These are phyloP conservation scores for Sindora glabra DNA, from an alignment of 306 rosid species.

Conservation along the genomic window DNA sequence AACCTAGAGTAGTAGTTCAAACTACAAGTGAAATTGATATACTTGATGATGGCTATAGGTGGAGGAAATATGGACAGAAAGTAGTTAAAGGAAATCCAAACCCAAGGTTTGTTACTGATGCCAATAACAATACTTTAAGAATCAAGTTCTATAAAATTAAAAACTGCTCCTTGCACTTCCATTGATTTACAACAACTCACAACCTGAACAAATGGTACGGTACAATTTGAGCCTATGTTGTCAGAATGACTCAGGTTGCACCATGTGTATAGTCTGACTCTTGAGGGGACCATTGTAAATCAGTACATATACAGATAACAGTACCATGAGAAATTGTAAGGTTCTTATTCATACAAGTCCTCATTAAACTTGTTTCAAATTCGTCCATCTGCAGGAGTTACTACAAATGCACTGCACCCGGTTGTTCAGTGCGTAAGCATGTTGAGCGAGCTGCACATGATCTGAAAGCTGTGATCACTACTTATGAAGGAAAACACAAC, in stretches of 20 bases:
- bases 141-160: too few species aligned
- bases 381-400: slow-evolving; percentile 58
- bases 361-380: background rate
- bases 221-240: too few species aligned
- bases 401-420: slow-evolving; percentile 77
- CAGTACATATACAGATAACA: too few species aligned
- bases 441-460: slow-evolving; percentile 89
- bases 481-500: slow-evolving; percentile 92
- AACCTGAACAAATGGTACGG: too few species aligned
- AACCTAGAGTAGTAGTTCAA: slow-evolving; percentile 96
- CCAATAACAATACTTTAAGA: background rate
- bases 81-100: slow-evolving; percentile 97
- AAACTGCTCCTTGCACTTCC: too few species aligned
- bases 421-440: slow-evolving; percentile 88
- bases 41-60: slow-evolving; percentile 88
- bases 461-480: slow-evolving; percentile 79
- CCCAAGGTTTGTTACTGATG: slow-evolving; percentile 53
- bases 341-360: background rate
- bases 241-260: too few species aligned
- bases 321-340: too few species aligned
- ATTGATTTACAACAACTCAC: too few species aligned
- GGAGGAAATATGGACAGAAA: slow-evolving; percentile 99
- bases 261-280: too few species aligned
- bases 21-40: slow-evolving; percentile 93
- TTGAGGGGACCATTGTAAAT: too few species aligned